Percentiles rank a stretch among this genome's conserved stretches.
Conservation (phyloP, 1,284 basidiomycete genomes). For the Ceratobasidium sp. region DNA sequence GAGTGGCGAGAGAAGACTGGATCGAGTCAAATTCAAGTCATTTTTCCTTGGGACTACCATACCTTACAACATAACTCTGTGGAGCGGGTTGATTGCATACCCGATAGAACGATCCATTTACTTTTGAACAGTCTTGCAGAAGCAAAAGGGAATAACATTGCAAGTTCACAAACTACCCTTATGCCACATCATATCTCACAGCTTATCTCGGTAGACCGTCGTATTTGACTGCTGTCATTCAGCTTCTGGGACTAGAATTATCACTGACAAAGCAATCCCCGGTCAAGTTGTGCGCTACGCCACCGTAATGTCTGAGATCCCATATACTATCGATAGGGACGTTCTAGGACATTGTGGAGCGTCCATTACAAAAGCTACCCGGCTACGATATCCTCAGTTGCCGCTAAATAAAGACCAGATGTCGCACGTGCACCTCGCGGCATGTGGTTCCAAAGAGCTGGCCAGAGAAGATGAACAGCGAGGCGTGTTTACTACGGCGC, state of each 20-base stretch:
- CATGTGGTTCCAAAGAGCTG: constrained; percentile 22
- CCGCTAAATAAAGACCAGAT: constrained; percentile 1
- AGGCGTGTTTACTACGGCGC: constrained; percentile 66
- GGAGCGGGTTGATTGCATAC: not conserved
- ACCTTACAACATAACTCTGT: not conserved
- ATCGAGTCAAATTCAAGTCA: not conserved
- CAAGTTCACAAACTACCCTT: not conserved
- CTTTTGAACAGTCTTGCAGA: constrained; percentile 6
- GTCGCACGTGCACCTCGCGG: constrained; percentile 18
- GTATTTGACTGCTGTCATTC: constrained; percentile 27
- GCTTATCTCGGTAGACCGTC: not conserved
- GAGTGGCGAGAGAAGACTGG: not conserved
- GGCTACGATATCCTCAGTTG: not conserved
- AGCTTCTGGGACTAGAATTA: not conserved
- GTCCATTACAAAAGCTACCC: not conserved
- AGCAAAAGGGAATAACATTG: constrained; percentile 31
- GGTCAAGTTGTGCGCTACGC: not conserved
- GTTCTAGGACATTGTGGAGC: not conserved
- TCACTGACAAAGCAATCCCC: not conserved
- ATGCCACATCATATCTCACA: not conserved
- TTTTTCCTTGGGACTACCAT: constrained; percentile 22
- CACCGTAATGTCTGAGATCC: not conserved
- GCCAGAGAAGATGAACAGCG: constrained; percentile 47
- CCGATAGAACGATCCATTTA: not conserved
- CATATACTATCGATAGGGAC: constrained; percentile 4